Percentiles rank a stretch among this genome's conserved stretches.
These are phyloP conservation scores for Aspergillus sp. DNA, from an alignment of 2,329 filamentous ascomycete genomes.

Conservation along the genomic window DNA sequence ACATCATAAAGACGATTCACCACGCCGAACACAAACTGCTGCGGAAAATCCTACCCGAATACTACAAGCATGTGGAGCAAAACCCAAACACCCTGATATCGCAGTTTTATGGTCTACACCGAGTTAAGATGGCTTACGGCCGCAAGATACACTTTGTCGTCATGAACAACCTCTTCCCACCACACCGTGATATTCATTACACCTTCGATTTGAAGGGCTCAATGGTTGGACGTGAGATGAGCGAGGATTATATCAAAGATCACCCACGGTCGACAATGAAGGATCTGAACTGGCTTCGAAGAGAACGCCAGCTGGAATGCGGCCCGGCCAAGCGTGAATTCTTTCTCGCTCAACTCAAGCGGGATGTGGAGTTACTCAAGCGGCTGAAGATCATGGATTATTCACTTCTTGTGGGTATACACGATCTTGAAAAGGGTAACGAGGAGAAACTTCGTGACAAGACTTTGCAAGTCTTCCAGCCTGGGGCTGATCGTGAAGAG, in stretches of 20 bases:
- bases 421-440: conserved; percentile 87
- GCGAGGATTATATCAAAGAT: conserved; percentile 80
- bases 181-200: conserved; percentile 94
- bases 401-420: conserved; percentile 90
- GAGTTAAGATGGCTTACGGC: conserved; percentile 97
- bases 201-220: conserved; percentile 98
- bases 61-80: conserved; percentile 87
- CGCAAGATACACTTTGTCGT: conserved; percentile 99
- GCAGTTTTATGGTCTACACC: conserved; percentile 95
- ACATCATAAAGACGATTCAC: conserved; percentile 99
- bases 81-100: conserved; percentile 97
- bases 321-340: conserved; percentile 84
- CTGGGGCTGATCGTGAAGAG: conserved; percentile 72
- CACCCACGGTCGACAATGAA: conserved; percentile 94
- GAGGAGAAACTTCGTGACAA: conserved; percentile 91
- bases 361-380: conserved; percentile 85
- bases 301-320: conserved; percentile 83
- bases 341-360: conserved; percentile 86
- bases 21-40: conserved; percentile 72
- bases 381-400: conserved; percentile 98
- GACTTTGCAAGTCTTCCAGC: conserved; percentile 92
- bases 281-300: conserved; percentile 92
- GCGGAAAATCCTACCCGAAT: conserved; percentile 69
- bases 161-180: conserved; percentile 99
- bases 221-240: conserved; percentile 89